These are phyloP conservation scores for Trichoderma cornu-damae DNA, from an alignment of 2,329 filamentous ascomycete species.

Conservation along the genomic window DNA sequence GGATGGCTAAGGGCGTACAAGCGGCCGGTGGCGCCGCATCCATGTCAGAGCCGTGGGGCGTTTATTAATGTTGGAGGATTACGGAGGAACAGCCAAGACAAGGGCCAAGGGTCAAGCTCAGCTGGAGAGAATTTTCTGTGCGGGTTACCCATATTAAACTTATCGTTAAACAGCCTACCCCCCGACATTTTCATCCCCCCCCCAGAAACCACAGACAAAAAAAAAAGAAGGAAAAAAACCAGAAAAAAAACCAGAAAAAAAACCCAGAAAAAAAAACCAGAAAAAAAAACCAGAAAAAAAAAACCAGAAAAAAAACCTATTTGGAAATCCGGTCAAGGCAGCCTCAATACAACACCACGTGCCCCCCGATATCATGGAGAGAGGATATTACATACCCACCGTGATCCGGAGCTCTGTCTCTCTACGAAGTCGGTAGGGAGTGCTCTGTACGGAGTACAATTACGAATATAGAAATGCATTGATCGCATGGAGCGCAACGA, in stretches of 20 bases:
- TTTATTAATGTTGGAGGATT: neutral
- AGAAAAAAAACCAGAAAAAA: too few relatives aligned
- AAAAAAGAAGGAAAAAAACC: too few relatives aligned
- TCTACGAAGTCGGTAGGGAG: too few relatives aligned
- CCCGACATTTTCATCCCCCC: neutral
- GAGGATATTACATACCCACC: neutral
- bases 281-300: too few relatives aligned
- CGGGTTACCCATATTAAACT: neutral
- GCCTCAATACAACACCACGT: neutral
- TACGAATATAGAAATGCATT: neutral
- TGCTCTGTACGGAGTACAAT: neutral
- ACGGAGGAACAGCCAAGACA: neutral
- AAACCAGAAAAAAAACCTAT: too few relatives aligned
- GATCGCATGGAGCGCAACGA: neutral
- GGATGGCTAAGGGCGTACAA: neutral
- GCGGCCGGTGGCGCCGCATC: neutral
- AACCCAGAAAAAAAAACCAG: too few relatives aligned
- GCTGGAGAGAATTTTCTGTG: neutral
- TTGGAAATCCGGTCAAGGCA: neutral
- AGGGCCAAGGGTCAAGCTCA: neutral
- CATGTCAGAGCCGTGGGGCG: slow-evolving; percentile 5
- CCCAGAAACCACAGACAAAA: too few relatives aligned
- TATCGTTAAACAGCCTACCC: slow-evolving; percentile 8
- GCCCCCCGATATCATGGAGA: neutral
- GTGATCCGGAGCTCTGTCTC: neutral